Evolutionary conservation across 352 stramenopile species (phyloP).

Genomic region (Pythium periplocum): DNA sequence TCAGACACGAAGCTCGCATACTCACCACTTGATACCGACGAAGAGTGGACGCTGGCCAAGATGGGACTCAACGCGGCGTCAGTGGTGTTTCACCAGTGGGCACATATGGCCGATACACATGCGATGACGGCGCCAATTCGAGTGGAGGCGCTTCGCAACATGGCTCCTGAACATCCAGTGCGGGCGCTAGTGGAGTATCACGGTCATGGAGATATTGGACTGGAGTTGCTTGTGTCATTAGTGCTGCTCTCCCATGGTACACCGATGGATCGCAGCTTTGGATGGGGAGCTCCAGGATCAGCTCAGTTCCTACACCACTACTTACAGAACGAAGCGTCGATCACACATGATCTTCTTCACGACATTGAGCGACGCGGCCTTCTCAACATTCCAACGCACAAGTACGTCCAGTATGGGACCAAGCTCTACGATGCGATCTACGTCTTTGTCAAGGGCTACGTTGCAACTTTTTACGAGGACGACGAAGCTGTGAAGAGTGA

Average conservation of each 20-base stretch:
- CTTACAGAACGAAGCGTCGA: slow-evolving; percentile 6
- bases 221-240: slow-evolving; percentile 17
- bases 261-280: slow-evolving; percentile 29
- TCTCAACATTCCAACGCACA: slow-evolving; percentile 17
- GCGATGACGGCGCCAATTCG: slow-evolving; percentile 26
- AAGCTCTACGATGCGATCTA: slow-evolving; percentile 19
- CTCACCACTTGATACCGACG: not conserved
- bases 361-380: slow-evolving; percentile 12
- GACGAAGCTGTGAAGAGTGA: slow-evolving; percentile 1
- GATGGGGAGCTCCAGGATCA: slow-evolving; percentile 23
- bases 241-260: slow-evolving; percentile 35
- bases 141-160: slow-evolving; percentile 31
- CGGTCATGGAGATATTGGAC: slow-evolving; percentile 25
- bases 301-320: slow-evolving; percentile 21
- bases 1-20: slow-evolving; percentile 4
- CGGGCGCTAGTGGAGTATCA: slow-evolving; percentile 34
- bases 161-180: slow-evolving; percentile 23
- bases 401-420: slow-evolving; percentile 24
- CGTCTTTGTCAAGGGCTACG: slow-evolving; percentile 14
- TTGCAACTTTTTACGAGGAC: slow-evolving; percentile 20
- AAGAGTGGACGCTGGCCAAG: slow-evolving; percentile 10
- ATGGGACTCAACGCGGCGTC: slow-evolving; percentile 6
- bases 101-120: slow-evolving; percentile 4
- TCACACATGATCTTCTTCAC: slow-evolving; percentile 11
- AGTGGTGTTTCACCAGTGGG: slow-evolving; percentile 8